Evolutionary conservation across 2,329 filamentous ascomycete genomes (phyloP), one percentile per base, ranked within the genome.

Genomic region (Penicillium sp.): DNA sequence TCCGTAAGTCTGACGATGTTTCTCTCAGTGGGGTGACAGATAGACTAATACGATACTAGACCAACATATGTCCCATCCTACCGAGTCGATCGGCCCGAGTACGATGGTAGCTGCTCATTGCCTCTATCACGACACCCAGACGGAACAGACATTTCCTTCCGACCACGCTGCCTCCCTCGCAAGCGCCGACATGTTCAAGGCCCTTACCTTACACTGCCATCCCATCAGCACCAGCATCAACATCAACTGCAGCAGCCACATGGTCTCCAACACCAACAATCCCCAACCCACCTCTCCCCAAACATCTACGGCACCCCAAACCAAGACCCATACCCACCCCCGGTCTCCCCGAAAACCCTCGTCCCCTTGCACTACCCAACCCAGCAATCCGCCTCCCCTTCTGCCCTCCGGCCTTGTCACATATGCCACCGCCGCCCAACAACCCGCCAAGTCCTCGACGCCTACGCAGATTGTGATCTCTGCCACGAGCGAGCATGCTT

Each of bases 341-440:
- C 60, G 13, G 55, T 61, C 12, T 66, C 60, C 6, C 61, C 63
- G 8, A 67, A 61, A 53, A 57, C 56, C 9, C 43, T 61, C 42
- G 53, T 65, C 45, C 59, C 64, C 10, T 15, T 58, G 15, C 41
- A 60, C 22, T 59, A 60, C 40, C 53, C 54, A 49, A 31, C 10
- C 1, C 45, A 43, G 19, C 48, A 51, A 38, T 42, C 62, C 51
- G 50, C 61, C 50, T 58, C 64, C 19, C 53, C 62, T 6, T 59
- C 63, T 2, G 59, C 61, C 3, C 61, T 72, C 8, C 61, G 67
- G 10, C 66, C 69, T 6, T 72, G 69, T 24, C 69, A 72, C 45
- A 69, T 72, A 48, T 72, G 70, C 44, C 65, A 72, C 48, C 62
- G 70, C 40, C 65, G 64, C 40, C 69, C 70, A 9, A 70, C 68